Evolutionary conservation across 352 stramenopile genomes (phyloP).

Genomic region (Blastocystis sp.): DNA sequence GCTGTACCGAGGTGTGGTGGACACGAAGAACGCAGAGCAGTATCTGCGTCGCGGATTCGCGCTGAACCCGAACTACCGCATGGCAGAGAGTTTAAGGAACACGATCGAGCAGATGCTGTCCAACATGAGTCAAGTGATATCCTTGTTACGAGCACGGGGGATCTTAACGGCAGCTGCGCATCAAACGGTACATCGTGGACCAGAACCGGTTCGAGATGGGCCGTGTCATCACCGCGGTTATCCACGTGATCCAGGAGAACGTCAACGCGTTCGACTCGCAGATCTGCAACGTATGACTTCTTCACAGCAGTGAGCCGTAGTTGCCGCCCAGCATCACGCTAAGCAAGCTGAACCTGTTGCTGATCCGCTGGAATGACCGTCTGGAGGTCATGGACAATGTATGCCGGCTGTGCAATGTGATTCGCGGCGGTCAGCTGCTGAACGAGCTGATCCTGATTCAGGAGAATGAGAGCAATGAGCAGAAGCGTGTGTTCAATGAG

Average conservation of each 20-base stretch:
- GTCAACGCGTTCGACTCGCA: background rate
- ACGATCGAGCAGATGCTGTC: constrained; percentile 5
- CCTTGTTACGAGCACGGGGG: background rate
- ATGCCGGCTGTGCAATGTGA: background rate
- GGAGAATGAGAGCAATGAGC: constrained; percentile 52
- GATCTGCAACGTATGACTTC: background rate
- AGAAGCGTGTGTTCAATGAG: constrained; percentile 20
- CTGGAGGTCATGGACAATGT: constrained; percentile 36
- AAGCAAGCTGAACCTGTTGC: background rate
- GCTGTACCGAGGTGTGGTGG: background rate
- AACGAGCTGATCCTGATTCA: constrained; percentile 54
- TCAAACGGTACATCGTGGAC: background rate
- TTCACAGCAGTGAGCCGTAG: background rate
- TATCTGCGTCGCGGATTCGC: constrained; percentile 13
- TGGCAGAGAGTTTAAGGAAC: constrained; percentile 7
- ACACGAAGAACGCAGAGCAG: background rate
- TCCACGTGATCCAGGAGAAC: background rate
- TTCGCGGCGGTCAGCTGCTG: constrained; percentile 36
- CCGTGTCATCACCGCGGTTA: background rate
- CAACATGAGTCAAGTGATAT: constrained; percentile 38
- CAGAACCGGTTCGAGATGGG: background rate
- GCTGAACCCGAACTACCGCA: background rate
- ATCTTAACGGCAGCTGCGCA: constrained; percentile 41
- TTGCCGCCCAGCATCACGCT: background rate
- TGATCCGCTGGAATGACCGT: constrained; percentile 13